These are phyloP conservation scores for Russula abietina DNA, from an alignment of 768 basidiomycete genomes.

Conservation along the genomic window DNA sequence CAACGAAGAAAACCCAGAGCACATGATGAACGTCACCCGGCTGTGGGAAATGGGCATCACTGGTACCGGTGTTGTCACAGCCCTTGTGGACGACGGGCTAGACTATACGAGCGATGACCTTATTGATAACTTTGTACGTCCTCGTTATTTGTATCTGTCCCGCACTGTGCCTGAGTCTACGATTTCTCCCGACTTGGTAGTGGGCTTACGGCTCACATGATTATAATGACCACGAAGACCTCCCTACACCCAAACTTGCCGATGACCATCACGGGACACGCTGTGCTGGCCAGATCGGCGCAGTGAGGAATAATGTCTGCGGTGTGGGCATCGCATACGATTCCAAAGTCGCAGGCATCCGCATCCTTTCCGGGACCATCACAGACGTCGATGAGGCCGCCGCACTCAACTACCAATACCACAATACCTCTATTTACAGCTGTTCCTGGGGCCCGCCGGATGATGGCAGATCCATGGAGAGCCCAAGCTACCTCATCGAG, in stretches of 20 bases:
- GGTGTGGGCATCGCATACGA: slow-evolving; percentile 92
- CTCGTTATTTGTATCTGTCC: not conserved
- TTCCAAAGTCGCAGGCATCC: slow-evolving; percentile 87
- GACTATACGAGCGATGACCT: slow-evolving; percentile 88
- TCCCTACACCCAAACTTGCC: slow-evolving; percentile 80
- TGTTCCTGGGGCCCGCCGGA: slow-evolving; percentile 99
- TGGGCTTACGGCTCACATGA: slow-evolving; percentile 86
- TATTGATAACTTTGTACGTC: slow-evolving; percentile 76
- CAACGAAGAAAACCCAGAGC: slow-evolving; percentile 74
- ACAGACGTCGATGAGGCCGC: slow-evolving; percentile 94
- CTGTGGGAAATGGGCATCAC: slow-evolving; percentile 90
- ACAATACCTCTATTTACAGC: slow-evolving; percentile 87
- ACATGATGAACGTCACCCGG: slow-evolving; percentile 88
- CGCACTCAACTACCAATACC: slow-evolving; percentile 89
- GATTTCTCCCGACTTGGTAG: slow-evolving; percentile 36
- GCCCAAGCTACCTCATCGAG: slow-evolving; percentile 81
- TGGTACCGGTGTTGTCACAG: slow-evolving; percentile 79
- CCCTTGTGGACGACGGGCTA: slow-evolving; percentile 91
- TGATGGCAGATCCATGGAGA: slow-evolving; percentile 92
- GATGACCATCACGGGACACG: slow-evolving; percentile 98
- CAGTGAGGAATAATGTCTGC: slow-evolving; percentile 86
- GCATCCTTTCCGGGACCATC: slow-evolving; percentile 92
- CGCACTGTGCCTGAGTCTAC: not conserved
- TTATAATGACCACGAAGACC: slow-evolving; percentile 86
- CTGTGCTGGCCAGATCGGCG: slow-evolving; percentile 95